Evolutionary conservation across 2,329 filamentous ascomycete genomes (phyloP).

Genomic region (Monilinia fructigena): DNA sequence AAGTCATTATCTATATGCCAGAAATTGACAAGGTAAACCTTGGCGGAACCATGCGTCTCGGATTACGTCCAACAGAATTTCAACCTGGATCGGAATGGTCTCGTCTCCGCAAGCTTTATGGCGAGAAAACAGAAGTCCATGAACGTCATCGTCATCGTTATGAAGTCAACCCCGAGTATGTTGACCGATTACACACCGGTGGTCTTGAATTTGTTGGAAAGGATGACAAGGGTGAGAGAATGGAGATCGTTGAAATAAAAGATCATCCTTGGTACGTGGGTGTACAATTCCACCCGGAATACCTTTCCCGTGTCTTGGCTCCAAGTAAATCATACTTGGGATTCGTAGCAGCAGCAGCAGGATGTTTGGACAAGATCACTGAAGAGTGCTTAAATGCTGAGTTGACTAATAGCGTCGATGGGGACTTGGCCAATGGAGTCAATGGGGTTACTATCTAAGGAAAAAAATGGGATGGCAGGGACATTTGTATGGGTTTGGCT

Average conservation of each 20-base stretch:
- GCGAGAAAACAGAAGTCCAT: constrained; percentile 52
- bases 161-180: constrained; percentile 80
- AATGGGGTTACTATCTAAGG: constrained; percentile 22
- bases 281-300: constrained; percentile 89
- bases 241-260: constrained; percentile 80
- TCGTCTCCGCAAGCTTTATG: constrained; percentile 73
- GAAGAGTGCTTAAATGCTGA: constrained; percentile 21
- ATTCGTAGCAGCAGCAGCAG: constrained; percentile 70
- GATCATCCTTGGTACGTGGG: constrained; percentile 84
- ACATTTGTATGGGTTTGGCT: constrained; percentile 12
- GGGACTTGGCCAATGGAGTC: constrained; percentile 17
- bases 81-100: constrained; percentile 61
- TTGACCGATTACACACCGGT: constrained; percentile 64
- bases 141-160: constrained; percentile 89
- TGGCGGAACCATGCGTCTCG: constrained; percentile 82
- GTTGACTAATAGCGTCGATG: constrained; percentile 16
- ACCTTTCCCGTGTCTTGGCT: constrained; percentile 70
- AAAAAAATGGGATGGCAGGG: constrained; percentile 6
- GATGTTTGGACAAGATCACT: constrained; percentile 38
- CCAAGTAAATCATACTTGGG: constrained; percentile 78
- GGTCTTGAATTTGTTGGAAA: constrained; percentile 78
- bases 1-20: constrained; percentile 84
- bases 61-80: constrained; percentile 72
- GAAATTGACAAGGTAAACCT: constrained; percentile 75
- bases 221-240: constrained; percentile 73